Base-by-base conservation (phyloP, 345 rosid genomes). In the Dipteronia dyeriana region DNA sequence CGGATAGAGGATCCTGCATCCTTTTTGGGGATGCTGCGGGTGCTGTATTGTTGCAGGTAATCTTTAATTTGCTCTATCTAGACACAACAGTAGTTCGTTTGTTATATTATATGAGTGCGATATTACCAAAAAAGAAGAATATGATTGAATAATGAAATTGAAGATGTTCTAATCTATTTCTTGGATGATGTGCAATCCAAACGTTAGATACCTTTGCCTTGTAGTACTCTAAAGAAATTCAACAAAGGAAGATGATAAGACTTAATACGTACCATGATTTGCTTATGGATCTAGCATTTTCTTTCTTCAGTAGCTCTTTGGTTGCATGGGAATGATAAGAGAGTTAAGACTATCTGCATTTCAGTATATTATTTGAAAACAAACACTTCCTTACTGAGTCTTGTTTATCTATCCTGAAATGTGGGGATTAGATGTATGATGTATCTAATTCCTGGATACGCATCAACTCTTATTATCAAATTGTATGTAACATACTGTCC, bases 11-110 rank as follows among this genome's bases (percentile, higher is more conserved):
- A 43, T 82, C 93, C 68, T 96, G 98, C 75, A 96, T 96, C 73
- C 92, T 96, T 51, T 94, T 96, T 60, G 99, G 99, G 20, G 99
- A 94, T 57, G 99, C 95, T 51, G 99, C 97, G 10, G 99, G 98
- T 66, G 99, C 99, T 43, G 97, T 96, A 29, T 76, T 96, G n/a
- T 83, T 96, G 74, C 98, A 96, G 97, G 99, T 92, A 85, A 59
- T 76, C 3, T 68, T 17, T 74, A 9, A 65, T 25, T 71, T 68
- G 17, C 31, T 45, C 53, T 57, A 22, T 26, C 62, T 38, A 61
- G 62, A n/a, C n/a, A 41, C 22, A 57, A 31, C 25, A 43, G 31
- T 47, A 74, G 47, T 20, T 73, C 12, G 12, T 59, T 67, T 53
- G 43, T 66, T 41, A 41, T 41, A 41, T 41, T 65, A 57, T 49